Evolutionary conservation across 495 filamentous ascomycete species (phyloP).

Genomic region (Lasiosphaeria ovina): DNA sequence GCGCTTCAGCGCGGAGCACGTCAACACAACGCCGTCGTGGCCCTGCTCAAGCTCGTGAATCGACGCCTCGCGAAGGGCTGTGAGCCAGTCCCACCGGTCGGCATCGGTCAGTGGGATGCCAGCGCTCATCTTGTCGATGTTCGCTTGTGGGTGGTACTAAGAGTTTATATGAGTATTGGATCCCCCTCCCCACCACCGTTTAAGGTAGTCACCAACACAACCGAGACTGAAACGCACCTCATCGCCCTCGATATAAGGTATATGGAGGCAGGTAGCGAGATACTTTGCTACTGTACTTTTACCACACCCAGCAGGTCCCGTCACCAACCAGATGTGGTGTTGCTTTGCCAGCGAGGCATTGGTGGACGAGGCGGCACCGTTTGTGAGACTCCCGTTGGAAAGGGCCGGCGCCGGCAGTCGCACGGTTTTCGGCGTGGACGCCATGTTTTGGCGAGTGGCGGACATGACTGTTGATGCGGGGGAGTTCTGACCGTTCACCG

Average conservation of each 20-base stretch:
- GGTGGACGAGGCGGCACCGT: constrained; percentile 26
- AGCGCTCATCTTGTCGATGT: constrained; percentile 90
- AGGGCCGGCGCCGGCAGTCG: constrained; percentile 30
- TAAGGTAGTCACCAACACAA: neutral
- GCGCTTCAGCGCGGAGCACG: constrained; percentile 93
- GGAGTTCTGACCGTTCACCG: constrained; percentile 35
- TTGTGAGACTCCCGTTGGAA: constrained; percentile 24
- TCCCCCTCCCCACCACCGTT: neutral
- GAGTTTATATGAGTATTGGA: constrained; percentile 20
- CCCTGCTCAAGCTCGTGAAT: constrained; percentile 58
- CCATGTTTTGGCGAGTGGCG: constrained; percentile 32
- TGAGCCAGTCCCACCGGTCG: constrained; percentile 99
- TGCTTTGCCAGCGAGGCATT: constrained; percentile 33
- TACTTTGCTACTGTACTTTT: constrained; percentile 89
- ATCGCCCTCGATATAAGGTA: constrained; percentile 93
- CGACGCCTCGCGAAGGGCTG: constrained; percentile 78
- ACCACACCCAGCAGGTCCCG: constrained; percentile 92
- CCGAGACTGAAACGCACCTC: constrained; percentile 62
- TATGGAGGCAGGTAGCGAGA: constrained; percentile 64
- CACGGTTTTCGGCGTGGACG: constrained; percentile 33
- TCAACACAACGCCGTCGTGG: constrained; percentile 79
- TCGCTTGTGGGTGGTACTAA: constrained; percentile 80
- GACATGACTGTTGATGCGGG: constrained; percentile 33
- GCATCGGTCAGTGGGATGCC: constrained; percentile 87
- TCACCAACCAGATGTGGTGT: constrained; percentile 96